Base-by-base conservation (phyloP, 2,329 filamentous ascomycete species). In the Taxawa tesnikishii region DNA sequence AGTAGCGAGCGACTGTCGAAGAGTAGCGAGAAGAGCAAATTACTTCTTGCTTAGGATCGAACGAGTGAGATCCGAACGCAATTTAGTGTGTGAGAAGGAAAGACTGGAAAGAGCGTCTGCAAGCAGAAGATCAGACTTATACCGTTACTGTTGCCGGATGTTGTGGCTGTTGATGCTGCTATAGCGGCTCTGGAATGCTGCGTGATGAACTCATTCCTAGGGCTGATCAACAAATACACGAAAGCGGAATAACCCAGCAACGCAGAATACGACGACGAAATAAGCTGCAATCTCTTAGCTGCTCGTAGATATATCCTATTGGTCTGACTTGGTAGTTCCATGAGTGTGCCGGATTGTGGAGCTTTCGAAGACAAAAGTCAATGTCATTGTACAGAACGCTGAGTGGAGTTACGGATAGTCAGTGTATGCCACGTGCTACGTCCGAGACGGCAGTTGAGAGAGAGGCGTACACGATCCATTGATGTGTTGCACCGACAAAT, bases 21-120 rank as follows among this genome's bases (percentile, higher is more conserved):
- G 15, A 23, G 25, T 33, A 21, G 18, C 18, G 16, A 29, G 17
- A 30, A 24, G 18, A 18, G 19, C 12, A 29, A 24, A 39, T n/a
- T n/a, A n/a, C n/a, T n/a, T n/a, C n/a, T n/a, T n/a, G n/a, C n/a
- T n/a, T n/a, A n/a, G 38, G 46, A 51, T 43, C 46, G 38, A 51
- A 47, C 44, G 48, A 51, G 42, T 49, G 47, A 42, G 46, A 41
- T 41, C 43, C 41, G 40, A 31, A 35, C 40, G 39, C 39, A 42
- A 43, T 40, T 39, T 47, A 45, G 37, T 34, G n/a, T 40, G 42
- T 41, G 32, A 36, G 40, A 39, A 35, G 36, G 30, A 34, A 34
- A 38, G 37, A 38, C 28, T 29, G 28, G 32, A 21, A 28, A 29
- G 21, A 32, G 30, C 23, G 18, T 24, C 31, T 24, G 33, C 34